Percentiles rank a stretch among this genome's conserved stretches.
These are phyloP conservation scores for Rhodotorula sp. DNA, from an alignment of 1,284 basidiomycete genomes.

Conservation along the genomic window DNA sequence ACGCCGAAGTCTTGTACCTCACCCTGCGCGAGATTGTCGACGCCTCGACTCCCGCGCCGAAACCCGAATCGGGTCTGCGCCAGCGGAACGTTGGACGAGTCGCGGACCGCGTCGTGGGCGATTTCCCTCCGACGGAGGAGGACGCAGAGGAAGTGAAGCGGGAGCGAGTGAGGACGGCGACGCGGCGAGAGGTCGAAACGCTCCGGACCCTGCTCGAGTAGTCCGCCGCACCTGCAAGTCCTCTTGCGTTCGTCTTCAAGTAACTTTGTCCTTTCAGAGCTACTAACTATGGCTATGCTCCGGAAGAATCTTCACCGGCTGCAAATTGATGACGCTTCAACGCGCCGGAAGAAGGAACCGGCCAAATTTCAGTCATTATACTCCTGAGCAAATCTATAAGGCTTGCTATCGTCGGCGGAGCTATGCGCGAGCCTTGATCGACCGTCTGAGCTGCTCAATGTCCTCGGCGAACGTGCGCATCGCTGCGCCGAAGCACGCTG, in stretches of 20 bases:
- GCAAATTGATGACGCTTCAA: too few relatives aligned
- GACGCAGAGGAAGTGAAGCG: constrained; percentile 23
- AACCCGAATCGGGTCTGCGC: background rate
- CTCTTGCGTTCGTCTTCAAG: too few relatives aligned
- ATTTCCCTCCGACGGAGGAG: constrained; percentile 27
- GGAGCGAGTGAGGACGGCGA: constrained; percentile 18
- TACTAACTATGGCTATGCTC: too few relatives aligned
- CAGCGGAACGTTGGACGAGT: background rate
- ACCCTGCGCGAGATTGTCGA: constrained; percentile 67
- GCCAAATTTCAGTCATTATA: too few relatives aligned
- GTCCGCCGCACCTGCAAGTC: too few relatives aligned
- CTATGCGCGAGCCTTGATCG: background rate
- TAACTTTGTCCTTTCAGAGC: too few relatives aligned
- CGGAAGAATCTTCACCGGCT: too few relatives aligned
- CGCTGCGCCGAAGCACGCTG: background rate
- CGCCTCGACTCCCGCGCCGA: constrained; percentile 3
- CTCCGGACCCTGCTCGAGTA: constrained; percentile 17
- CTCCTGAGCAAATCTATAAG: too few relatives aligned
- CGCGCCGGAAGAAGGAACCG: too few relatives aligned
- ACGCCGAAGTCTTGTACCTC: constrained; percentile 88
- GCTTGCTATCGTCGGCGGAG: background rate
- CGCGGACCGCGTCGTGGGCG: background rate
- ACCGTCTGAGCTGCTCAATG: background rate
- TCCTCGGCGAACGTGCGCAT: background rate
- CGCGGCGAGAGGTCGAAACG: constrained; percentile 12